Evolutionary conservation across 2,329 filamentous ascomycete species (phyloP).

Genomic region (Ophiostoma montium): DNA sequence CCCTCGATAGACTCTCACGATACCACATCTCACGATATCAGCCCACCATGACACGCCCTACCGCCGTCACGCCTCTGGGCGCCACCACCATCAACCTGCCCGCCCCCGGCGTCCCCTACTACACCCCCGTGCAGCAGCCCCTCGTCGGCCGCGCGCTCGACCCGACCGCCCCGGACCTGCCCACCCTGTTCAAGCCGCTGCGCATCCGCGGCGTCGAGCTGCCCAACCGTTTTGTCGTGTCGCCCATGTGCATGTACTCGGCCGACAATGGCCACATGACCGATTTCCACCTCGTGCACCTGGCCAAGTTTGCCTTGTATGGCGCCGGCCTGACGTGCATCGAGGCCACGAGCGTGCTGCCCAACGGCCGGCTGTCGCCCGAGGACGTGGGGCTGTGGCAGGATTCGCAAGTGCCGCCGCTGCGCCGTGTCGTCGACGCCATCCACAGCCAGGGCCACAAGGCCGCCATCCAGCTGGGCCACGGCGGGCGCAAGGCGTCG

Average conservation of each 20-base stretch:
- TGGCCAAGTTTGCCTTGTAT: constrained; percentile 63
- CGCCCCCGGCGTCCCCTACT: constrained; percentile 34
- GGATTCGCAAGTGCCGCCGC: constrained; percentile 62
- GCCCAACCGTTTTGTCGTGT: constrained; percentile 42
- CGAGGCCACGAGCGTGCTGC: constrained; percentile 62
- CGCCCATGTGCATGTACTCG: constrained; percentile 49
- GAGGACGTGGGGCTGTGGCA: constrained; percentile 71
- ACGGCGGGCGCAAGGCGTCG: constrained; percentile 60
- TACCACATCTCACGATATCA: too few relatives aligned
- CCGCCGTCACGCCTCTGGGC: constrained; percentile 3
- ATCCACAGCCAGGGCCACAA: constrained; percentile 65
- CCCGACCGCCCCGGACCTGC: constrained; percentile 16
- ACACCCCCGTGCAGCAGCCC: constrained; percentile 39
- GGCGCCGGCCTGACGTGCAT: constrained; percentile 62
- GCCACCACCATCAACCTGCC: constrained; percentile 19
- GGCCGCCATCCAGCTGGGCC: constrained; percentile 66
- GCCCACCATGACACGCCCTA: constrained; percentile 2
- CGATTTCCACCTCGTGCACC: constrained; percentile 69
- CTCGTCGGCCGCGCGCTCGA: constrained; percentile 33
- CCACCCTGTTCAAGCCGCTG: constrained; percentile 43
- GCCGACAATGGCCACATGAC: constrained; percentile 53
- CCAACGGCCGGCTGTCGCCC: constrained; percentile 72
- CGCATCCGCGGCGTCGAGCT: constrained; percentile 38
- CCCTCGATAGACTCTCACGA: too few relatives aligned
- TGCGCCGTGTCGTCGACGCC: constrained; percentile 61